Percentiles rank a stretch among this genome's conserved stretches.
Evolutionary conservation across 805 yeast genomes (phyloP).

Genomic region (Zygosaccharomyces pseudorouxii): DNA sequence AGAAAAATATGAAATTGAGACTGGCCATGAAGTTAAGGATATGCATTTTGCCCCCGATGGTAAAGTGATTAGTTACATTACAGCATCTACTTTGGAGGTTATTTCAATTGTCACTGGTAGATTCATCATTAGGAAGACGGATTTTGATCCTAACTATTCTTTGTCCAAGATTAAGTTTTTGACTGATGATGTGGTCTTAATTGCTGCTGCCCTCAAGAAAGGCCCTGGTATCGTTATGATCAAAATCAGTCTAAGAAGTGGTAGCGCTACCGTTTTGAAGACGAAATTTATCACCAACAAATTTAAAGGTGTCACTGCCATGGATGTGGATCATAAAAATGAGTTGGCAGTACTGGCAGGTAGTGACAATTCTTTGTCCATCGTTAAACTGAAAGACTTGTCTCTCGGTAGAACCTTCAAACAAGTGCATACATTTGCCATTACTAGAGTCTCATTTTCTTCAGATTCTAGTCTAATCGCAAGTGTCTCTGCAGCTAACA

Average conservation of each 20-base stretch:
- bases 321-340: slow-evolving; percentile 38
- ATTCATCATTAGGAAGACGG: slow-evolving; percentile 35
- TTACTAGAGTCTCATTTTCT: slow-evolving; percentile 67
- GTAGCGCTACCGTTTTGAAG: slow-evolving; percentile 20
- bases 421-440: slow-evolving; percentile 71
- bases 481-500: slow-evolving; percentile 71
- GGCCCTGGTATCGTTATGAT: slow-evolving; percentile 39
- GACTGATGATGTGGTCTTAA: slow-evolving; percentile 34
- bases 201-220: slow-evolving; percentile 42
- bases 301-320: slow-evolving; percentile 52
- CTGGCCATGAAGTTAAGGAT: slow-evolving; percentile 59
- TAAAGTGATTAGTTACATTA: slow-evolving; percentile 57
- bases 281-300: slow-evolving; percentile 31
- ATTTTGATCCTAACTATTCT: slow-evolving; percentile 31
- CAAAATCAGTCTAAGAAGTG: slow-evolving; percentile 27
- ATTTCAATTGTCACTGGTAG: slow-evolving; percentile 41
- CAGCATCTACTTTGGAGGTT: slow-evolving; percentile 47
- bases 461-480: slow-evolving; percentile 64
- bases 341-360: slow-evolving; percentile 42
- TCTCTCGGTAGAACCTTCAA: slow-evolving; percentile 46
- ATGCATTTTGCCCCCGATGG: slow-evolving; percentile 65
- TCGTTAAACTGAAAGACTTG: slow-evolving; percentile 52
- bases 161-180: slow-evolving; percentile 38
- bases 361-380: slow-evolving; percentile 57
- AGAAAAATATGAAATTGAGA: slow-evolving; percentile 48